Evolutionary conservation across 1,139 yeast species (phyloP).

Genomic region (Debaryomycetaceae sp.): DNA sequence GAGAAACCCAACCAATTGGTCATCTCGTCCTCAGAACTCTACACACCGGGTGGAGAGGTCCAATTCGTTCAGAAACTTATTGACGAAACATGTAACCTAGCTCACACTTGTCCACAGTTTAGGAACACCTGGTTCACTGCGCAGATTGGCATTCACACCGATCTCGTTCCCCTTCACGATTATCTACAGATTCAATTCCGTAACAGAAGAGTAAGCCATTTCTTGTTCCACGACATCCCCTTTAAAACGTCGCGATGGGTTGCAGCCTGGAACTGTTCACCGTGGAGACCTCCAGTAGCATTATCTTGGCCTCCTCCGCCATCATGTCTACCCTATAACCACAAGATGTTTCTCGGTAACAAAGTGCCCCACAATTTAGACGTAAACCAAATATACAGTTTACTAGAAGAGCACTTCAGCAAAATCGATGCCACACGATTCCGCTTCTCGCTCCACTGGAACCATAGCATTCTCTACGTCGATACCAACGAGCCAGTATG

Average conservation of each 20-base stretch:
- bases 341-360: background rate
- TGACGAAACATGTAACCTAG: slow-evolving; percentile 9
- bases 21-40: slow-evolving; percentile 13
- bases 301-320: background rate
- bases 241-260: slow-evolving; percentile 18
- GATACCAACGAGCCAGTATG: slow-evolving; percentile 5
- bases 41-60: slow-evolving; percentile 17
- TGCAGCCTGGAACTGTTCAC: slow-evolving; percentile 14
- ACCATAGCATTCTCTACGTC: slow-evolving; percentile 3
- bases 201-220: slow-evolving; percentile 5
- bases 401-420: background rate
- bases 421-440: background rate
- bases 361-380: background rate
- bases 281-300: slow-evolving; percentile 1
- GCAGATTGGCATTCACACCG: slow-evolving; percentile 15
- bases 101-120: slow-evolving; percentile 6
- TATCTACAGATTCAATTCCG: slow-evolving; percentile 4
- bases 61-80: slow-evolving; percentile 12
- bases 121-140: slow-evolving; percentile 16
- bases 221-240: slow-evolving; percentile 7
- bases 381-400: background rate
- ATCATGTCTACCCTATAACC: background rate
- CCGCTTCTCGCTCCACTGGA: background rate
- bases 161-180: slow-evolving; percentile 7
- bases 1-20: slow-evolving; percentile 9